A percentile compares a stretch with the other conserved stretches of the same genome.
These are phyloP conservation scores for Neopestalotiopsis sp. DNA, from an alignment of 2,329 filamentous ascomycete species.

Conservation along the genomic window DNA sequence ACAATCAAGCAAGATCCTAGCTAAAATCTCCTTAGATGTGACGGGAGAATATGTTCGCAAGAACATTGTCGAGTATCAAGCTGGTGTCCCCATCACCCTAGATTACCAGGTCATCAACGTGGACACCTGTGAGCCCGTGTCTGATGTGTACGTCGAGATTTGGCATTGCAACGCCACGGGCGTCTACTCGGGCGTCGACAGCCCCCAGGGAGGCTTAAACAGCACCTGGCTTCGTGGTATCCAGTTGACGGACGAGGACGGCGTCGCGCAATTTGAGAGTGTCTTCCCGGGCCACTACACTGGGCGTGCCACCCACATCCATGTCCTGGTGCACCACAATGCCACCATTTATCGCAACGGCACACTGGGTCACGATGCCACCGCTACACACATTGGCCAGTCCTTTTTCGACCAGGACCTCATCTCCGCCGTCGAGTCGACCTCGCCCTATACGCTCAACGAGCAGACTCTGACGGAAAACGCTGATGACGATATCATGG, in stretches of 20 bases:
- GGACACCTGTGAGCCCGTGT: slow-evolving; percentile 55
- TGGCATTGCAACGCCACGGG: slow-evolving; percentile 54
- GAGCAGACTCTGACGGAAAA: background rate
- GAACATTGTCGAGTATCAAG: slow-evolving; percentile 51
- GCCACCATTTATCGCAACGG: slow-evolving; percentile 43
- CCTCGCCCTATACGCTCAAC: background rate
- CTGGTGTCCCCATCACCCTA: slow-evolving; percentile 52
- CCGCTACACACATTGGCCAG: slow-evolving; percentile 66
- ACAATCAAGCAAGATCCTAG: background rate
- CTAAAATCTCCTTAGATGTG: slow-evolving; percentile 40
- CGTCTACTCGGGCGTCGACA: slow-evolving; percentile 53
- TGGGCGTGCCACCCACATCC: slow-evolving; percentile 51
- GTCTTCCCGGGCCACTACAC: slow-evolving; percentile 51
- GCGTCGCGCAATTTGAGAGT: slow-evolving; percentile 46
- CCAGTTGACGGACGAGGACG: slow-evolving; percentile 44
- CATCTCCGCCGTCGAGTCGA: slow-evolving; percentile 34
- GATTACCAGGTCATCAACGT: slow-evolving; percentile 60
- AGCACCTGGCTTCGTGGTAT: slow-evolving; percentile 47
- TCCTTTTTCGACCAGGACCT: slow-evolving; percentile 68
- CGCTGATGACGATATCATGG: background rate
- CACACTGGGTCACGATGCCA: slow-evolving; percentile 51
- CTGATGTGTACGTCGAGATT: slow-evolving; percentile 53
- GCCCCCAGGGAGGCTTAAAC: slow-evolving; percentile 45
- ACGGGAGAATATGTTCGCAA: slow-evolving; percentile 54
- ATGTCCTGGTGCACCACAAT: slow-evolving; percentile 51